Base-by-base conservation (phyloP, 2,329 filamentous ascomycete species). In the Sclerotinia subarctica region DNA sequence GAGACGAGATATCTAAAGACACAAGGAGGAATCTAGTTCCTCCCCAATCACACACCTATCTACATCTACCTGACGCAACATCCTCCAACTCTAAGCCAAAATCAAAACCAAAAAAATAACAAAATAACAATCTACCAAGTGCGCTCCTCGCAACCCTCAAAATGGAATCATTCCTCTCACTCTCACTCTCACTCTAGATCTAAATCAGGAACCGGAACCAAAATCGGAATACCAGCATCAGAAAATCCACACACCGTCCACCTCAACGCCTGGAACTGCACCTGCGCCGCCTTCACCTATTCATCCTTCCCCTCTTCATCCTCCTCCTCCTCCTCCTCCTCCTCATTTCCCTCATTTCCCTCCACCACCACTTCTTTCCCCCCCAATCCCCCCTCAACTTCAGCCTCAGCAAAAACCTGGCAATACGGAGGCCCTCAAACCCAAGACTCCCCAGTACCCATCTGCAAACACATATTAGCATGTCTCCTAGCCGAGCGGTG, bases 401-500 rank as follows among this genome's bases (percentile, higher is more conserved):
- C 17, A 7, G 6, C 19, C 5, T 15, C 3, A 21, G 1, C 6
- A 29, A 35, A 15, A 21, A 38, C 38, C 3, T 77, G 76, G 75
- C 72, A 77, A 38, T 86, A 87, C 72, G 86, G 87, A 0, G 86
- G 86, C 17, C 8, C 1, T 15, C 49, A 52, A 17, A 19, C 11
- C 38, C 7, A 44, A 2, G 3, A 15, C 32, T 35, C 53, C 5
- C 75, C 72, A 8, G 73, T 84, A 68, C 85, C 87, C 73, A 91
- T 79, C 67, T 99, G 94, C 78, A 97, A 97, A 80, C 94, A 99
- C 79, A 79, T 98, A 6, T 84, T 98, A 21, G 94, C 94, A 1
- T 96, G 92, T 77, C 79, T 94, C 52, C 78, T 98, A 67, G 89
- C 84, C 7, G 89, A 92, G 77, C 82, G 83, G 58, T 94, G 91